Percentiles rank a stretch among this genome's conserved stretches.
Evolutionary conservation across 768 basidiomycete species (phyloP).

Genomic region (Leccinum obscurum): DNA sequence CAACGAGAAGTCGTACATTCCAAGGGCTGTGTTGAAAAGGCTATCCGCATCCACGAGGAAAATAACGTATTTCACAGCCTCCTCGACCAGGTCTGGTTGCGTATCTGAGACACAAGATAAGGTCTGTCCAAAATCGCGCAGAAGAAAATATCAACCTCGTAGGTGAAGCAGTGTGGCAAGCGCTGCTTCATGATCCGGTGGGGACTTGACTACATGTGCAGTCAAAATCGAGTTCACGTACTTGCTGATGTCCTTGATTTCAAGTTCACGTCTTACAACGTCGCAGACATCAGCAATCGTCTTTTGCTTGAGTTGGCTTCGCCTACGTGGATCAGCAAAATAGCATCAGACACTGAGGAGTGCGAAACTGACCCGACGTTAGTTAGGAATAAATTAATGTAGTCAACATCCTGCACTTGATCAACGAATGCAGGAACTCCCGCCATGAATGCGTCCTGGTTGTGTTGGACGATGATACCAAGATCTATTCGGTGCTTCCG

Average conservation of each 20-base stretch:
- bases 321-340: constrained; percentile 41
- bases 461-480: constrained; percentile 82
- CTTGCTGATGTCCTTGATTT: constrained; percentile 66
- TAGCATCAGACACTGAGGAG: background rate
- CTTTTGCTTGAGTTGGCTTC: constrained; percentile 56
- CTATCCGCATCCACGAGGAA: constrained; percentile 93
- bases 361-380: constrained; percentile 63
- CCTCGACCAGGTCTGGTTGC: constrained; percentile 81
- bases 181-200: constrained; percentile 88
- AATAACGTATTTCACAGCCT: constrained; percentile 97
- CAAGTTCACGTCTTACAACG: constrained; percentile 68
- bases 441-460: constrained; percentile 64
- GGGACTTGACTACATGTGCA: constrained; percentile 87
- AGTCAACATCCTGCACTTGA: constrained; percentile 87
- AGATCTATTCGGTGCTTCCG: constrained; percentile 93
- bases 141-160: constrained; percentile 53
- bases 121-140: background rate
- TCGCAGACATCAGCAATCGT: constrained; percentile 74
- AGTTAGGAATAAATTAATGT: constrained; percentile 90
- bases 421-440: constrained; percentile 69
- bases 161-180: constrained; percentile 72
- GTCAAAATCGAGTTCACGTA: constrained; percentile 93
- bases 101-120: constrained; percentile 23
- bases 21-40: constrained; percentile 91
- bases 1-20: constrained; percentile 98